phyloP scores from a whole-genome alignment of 164 flowering plant genomes.

The Vitis labrusca region DNA sequence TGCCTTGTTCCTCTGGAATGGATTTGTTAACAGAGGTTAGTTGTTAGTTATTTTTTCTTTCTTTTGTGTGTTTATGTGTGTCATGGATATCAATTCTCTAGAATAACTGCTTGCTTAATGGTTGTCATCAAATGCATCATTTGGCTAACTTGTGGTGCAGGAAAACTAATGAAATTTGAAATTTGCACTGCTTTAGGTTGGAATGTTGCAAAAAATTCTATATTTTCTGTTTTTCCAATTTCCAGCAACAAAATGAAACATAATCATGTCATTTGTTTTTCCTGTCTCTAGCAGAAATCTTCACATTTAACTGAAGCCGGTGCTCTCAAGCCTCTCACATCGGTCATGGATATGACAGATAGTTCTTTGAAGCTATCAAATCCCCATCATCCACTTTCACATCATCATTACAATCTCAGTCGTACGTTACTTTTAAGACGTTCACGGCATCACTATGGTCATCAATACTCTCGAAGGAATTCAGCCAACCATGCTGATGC shows the following conservation, averaged over 20 bases:
- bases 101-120: neutral
- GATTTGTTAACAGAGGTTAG: conserved; percentile 24
- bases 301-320: conserved; percentile 14
- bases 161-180: neutral
- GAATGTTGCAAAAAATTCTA: neutral
- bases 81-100: too few species aligned
- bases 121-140: neutral
- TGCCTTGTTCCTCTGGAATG: conserved; percentile 34
- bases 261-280: neutral
- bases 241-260: neutral
- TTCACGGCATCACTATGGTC: conserved; percentile 37
- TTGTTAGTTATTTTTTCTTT: neutral
- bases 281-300: conserved; percentile 22
- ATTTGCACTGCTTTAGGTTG: neutral
- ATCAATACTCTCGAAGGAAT: conserved; percentile 35
- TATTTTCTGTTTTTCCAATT: neutral
- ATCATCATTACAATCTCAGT: conserved; percentile 24
- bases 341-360: conserved; percentile 20
- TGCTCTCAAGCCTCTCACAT: conserved; percentile 10
- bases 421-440: conserved; percentile 37
- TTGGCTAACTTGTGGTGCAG: neutral
- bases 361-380: conserved; percentile 16
- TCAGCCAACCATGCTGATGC: conserved; percentile 22
- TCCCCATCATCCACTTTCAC: conserved; percentile 17
- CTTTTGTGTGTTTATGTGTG: neutral